These are phyloP conservation scores for Platanthera zijinensis DNA, from an alignment of 106 monocot genomes.

Conservation along the genomic window DNA sequence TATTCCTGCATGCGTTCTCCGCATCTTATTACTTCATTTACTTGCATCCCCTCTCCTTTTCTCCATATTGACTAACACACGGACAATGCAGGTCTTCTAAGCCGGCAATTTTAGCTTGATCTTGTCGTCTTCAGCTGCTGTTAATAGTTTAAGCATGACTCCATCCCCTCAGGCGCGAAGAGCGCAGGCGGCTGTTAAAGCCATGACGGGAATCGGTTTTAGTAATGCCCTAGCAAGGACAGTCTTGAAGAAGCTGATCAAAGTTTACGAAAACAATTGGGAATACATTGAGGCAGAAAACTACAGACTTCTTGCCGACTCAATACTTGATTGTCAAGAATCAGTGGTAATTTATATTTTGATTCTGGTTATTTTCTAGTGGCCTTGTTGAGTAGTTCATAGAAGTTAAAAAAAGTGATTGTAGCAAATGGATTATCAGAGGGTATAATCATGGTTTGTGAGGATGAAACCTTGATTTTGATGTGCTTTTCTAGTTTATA, in stretches of 20 bases:
- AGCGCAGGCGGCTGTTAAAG: constrained; percentile 27
- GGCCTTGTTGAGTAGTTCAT: background rate
- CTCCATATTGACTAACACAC: background rate
- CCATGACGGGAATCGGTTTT: constrained; percentile 53
- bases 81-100: background rate
- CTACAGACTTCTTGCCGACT: constrained; percentile 53
- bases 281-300: constrained; percentile 65
- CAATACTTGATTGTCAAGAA: constrained; percentile 34
- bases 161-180: background rate
- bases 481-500: background rate
- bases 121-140: background rate
- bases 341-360: constrained; percentile 6
- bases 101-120: background rate
- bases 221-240: constrained; percentile 17
- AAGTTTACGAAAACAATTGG: constrained; percentile 52
- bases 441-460: background rate
- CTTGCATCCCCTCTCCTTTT: background rate
- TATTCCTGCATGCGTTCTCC: background rate
- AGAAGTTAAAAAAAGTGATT: no score
- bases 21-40: background rate
- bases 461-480: background rate
- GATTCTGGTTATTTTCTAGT: background rate
- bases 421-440: background rate
- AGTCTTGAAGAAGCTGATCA: constrained; percentile 37
- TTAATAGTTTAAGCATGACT: constrained; percentile 1